Evolutionary conservation across 768 basidiomycete species (phyloP).

Genomic region (Lepiota brunneoincarnata): DNA sequence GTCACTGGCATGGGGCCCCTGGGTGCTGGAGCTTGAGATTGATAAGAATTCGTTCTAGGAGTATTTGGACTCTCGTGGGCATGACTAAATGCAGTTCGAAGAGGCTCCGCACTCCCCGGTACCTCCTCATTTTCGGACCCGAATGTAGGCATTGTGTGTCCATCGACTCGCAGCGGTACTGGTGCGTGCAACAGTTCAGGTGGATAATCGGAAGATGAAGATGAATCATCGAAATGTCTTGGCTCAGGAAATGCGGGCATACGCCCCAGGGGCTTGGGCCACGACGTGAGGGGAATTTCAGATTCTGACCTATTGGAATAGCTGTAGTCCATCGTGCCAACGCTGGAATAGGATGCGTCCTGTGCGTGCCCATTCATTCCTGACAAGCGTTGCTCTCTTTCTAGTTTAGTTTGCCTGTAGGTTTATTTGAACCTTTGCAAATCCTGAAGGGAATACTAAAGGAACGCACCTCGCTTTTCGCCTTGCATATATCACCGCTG

Average conservation of each 20-base stretch:
- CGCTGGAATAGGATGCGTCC: background rate
- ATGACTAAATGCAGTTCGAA: background rate
- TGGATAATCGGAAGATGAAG: background rate
- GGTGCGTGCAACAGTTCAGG: slow-evolving; percentile 6
- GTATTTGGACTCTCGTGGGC: background rate
- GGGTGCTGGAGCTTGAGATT: background rate
- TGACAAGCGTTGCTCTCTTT: background rate
- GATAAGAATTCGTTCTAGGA: background rate
- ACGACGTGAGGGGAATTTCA: slow-evolving; percentile 8
- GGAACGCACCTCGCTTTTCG: slow-evolving; percentile 62
- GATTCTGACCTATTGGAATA: slow-evolving; percentile 1
- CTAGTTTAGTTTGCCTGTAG: slow-evolving; percentile 6
- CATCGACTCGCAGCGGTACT: background rate
- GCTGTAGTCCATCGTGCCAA: background rate
- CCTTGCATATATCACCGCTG: slow-evolving; percentile 61
- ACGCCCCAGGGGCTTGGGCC: slow-evolving; percentile 2
- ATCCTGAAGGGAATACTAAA: background rate
- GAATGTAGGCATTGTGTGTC: background rate
- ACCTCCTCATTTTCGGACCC: background rate
- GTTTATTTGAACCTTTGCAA: background rate
- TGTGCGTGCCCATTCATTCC: background rate
- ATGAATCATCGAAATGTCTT: background rate
- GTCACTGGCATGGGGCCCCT: background rate
- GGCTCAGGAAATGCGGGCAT: background rate
- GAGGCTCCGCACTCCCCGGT: background rate